Evolutionary conservation across 805 yeast species (phyloP).

Genomic region (Zygosaccharomyces rouxii): DNA sequence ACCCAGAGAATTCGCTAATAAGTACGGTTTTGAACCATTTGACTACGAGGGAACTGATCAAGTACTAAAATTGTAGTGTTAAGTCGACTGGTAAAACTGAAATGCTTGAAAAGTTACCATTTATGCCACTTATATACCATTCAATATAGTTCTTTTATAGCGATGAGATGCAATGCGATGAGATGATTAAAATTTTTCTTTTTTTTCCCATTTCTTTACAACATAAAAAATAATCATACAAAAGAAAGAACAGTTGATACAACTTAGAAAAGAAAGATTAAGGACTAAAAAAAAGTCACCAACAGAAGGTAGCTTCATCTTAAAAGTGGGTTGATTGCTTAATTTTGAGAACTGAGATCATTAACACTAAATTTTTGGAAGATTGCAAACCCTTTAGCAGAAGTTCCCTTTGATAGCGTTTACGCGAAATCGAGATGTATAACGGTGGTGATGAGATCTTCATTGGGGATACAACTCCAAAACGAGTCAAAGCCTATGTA

Average conservation of each 20-base stretch:
- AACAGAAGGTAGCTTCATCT: not conserved
- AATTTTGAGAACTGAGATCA: not conserved
- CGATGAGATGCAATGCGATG: not conserved
- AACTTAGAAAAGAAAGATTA: not conserved
- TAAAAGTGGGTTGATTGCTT: not conserved
- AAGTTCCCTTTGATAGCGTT: constrained; percentile 1
- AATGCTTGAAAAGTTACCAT: too few species aligned
- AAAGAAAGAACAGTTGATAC: not conserved
- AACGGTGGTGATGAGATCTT: constrained; percentile 2
- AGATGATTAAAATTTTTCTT: constrained; percentile 3
- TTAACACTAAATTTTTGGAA: not conserved
- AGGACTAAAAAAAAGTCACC: not conserved
- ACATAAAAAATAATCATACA: not conserved
- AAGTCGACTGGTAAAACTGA: not conserved
- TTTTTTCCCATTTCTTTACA: not conserved
- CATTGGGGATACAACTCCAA: constrained; percentile 40
- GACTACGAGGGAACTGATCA: constrained; percentile 56
- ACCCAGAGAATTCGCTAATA: constrained; percentile 56
- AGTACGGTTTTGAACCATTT: constrained; percentile 67
- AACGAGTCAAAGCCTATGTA: constrained; percentile 88
- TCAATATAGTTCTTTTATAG: not conserved
- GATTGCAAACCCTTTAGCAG: not conserved
- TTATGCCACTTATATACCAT: too few species aligned
- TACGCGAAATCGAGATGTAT: constrained; percentile 4
- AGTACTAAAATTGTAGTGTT: constrained; percentile 37